Base-by-base conservation (phyloP, 768 basidiomycete genomes). In the Panaeolus cyanescens region DNA sequence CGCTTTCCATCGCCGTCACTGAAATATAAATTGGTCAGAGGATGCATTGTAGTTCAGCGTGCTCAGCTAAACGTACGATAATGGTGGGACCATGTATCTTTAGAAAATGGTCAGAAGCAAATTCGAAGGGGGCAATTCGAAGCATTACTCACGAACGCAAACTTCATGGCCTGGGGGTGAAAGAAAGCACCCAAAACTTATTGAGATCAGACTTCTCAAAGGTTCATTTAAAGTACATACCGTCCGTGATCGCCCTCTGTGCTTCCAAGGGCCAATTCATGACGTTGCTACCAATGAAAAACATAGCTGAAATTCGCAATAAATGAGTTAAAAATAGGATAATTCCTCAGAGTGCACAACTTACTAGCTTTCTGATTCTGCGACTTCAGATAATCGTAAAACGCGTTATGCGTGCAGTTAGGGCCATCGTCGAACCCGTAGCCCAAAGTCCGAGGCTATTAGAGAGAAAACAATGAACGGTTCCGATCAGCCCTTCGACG, bases 391-490 rank as follows among this genome's bases (percentile, higher is more conserved):
- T 71, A 88, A 61, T 86, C 77, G 45, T 88, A 88, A 62, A 88
- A 88, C 2, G 74, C 77, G 58, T 88, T 88, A 62, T 88, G 87
- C 3, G 83, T 80, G 65, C 86, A 88, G 65, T 85, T 86, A 1
- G 87, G 87, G 1, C 87, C 87, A 61, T 88, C 86, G 61, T 88
- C 87, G 60, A 88, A 88, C 3, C 79, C 84, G 50, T 83, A 87
- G 1, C 85, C 87, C 17, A 86, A 72, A 2, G 85, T 85, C 9
- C 71, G 67, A 32, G 87, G 86, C 84, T 85, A 60, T 9, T 8
- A 40, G 53, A 28, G 0, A 42, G 2, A 31, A 20, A 56, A 54
- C 34, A 10, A 42, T 42, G 39, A 42, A 42, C 22, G 19, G 13
- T 20, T 58, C 15, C 36, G 28, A 15, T 28, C 53, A 45, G 34